Conservation (phyloP, 1,139 yeast genomes). For the Meyerozyma elateridarum region DNA sequence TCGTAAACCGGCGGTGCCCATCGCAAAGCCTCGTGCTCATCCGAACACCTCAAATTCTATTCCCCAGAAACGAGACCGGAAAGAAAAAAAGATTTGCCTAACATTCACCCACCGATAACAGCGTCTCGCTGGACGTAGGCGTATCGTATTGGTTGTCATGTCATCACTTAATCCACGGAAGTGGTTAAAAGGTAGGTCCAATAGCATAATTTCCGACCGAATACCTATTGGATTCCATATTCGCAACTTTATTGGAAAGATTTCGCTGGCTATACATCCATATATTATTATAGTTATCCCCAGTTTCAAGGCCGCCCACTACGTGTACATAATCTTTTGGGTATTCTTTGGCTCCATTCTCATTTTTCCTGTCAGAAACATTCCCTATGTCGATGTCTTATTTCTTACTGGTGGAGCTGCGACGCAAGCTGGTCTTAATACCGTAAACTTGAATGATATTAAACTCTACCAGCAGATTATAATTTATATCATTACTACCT, state of each 20-base stretch:
- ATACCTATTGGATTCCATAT: constrained; percentile 16
- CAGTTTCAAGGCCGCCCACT: constrained; percentile 76
- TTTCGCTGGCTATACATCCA: constrained; percentile 33
- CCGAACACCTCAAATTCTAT: too few species aligned
- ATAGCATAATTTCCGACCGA: constrained; percentile 2
- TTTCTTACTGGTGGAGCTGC: constrained; percentile 72
- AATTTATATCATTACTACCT: constrained; percentile 52
- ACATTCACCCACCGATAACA: too few species aligned
- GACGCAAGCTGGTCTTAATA: constrained; percentile 90
- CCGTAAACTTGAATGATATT: constrained; percentile 61
- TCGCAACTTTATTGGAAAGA: constrained; percentile 22
- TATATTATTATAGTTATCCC: constrained; percentile 52
- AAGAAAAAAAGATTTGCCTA: too few species aligned
- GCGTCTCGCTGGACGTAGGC: too few species aligned
- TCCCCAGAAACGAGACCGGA: too few species aligned
- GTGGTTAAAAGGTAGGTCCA: too few species aligned
- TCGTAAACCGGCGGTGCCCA: too few species aligned
- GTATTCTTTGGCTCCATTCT: constrained; percentile 65
- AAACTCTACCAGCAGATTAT: constrained; percentile 73
- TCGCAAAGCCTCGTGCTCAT: too few species aligned
- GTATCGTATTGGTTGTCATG: too few species aligned
- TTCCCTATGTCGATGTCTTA: constrained; percentile 70
- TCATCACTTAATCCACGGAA: too few species aligned
- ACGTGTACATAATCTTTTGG: constrained; percentile 53
- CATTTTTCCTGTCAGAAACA: constrained; percentile 66